Base-by-base conservation (phyloP, 2,329 filamentous ascomycete species). In the Pseudonectria foliicola region DNA sequence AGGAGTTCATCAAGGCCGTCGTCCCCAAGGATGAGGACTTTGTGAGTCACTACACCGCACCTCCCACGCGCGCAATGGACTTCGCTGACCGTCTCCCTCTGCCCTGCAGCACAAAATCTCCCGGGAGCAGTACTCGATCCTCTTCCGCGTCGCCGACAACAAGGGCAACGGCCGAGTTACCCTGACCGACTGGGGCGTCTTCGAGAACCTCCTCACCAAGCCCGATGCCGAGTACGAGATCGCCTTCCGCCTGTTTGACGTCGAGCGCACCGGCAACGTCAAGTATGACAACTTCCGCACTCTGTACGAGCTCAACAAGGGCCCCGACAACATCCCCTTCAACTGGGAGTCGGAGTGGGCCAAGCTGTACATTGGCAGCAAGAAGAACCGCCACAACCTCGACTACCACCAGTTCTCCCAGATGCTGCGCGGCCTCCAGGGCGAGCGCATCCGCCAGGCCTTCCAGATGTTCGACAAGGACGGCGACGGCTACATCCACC, bases 141-240 rank as follows among this genome's bases (percentile, higher is more conserved):
- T 98, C 31, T 98, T 98, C 65, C 71, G 73, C 45, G 84, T 98
- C 39, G 92, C 92, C 52, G 92, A 98, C 63, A 79, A 85, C 51
- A 77, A 77, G 46, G 75, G 71, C 48, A 70, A 70, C 29, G 89
- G 89, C 44, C 80, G 75, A 50, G 71, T 98, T 49, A 84, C 68
- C 50, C 67, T 96, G 35, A 70, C 79, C 40, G 92, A 98, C 66
- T 98, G 90, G 88, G 80, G 76, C 30, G 82, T 84, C 45, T 98
- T 96, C 63, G 86, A 95, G 67, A 93, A 94, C 68, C 76, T 98
- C 44, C 80, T 98, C 39, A 73, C 75, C 49, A 96, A 95, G 66
- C 85, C 92, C 43, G 92, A 96, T 57, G 92, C 92, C 60, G 92
- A 98, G 67, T 98, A 98, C 66, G 89, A 96, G 63, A 95, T 98